Evolutionary conservation across 192 early-diverging fungal genomes (phyloP), one percentile per base, ranked within the genome.

Genomic region (Coemansia sp.): DNA sequence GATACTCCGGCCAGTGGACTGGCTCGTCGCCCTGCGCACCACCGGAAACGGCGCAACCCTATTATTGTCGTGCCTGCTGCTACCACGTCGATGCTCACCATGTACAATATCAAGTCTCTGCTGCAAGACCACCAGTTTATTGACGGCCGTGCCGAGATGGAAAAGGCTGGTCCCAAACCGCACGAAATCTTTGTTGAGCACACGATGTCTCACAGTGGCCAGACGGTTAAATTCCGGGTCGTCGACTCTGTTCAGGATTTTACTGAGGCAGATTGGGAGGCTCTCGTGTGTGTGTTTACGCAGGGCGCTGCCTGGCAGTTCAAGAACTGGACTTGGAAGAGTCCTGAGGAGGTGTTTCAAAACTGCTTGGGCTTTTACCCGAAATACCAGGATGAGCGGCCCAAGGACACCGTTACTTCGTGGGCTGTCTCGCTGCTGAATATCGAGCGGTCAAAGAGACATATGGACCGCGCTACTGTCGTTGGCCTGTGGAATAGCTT

Each of bases 231-330:
- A 8, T 96, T 93, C 82, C 88, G 93, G n/a, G 87, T 98, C 0
- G 87, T 92, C 2, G 95, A 98, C 67, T 89, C 86, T 21, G 85
- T 90, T 25, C 87, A 94, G 37, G 77, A 87, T 4, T 86, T 98
- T 58, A 83, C 85, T 6, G 77, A 86, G 19, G 87, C 89, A 9
- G 94, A 96, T 66, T 96, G 94, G 94, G 91, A 91, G 68, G 87
- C 91, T 23, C 89, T 98, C 4, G 92, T 94, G 0, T 95, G 91
- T 60, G 95, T 96, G 21, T 93, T 98, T 76, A 90, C 90, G n/a
- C 89, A 88, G 37, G 96, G 96, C 31, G 92, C 91, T 42, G 86
- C 87, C 31, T 98, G 96, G 96, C 94, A 96, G 75, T 98, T 98
- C 73, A 94, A 92, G 66, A 86, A 88, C 45, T 98, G 94, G 93